Evolutionary conservation across 192 early-diverging fungal species (phyloP).

Genomic region (Mortierella claussenii): DNA sequence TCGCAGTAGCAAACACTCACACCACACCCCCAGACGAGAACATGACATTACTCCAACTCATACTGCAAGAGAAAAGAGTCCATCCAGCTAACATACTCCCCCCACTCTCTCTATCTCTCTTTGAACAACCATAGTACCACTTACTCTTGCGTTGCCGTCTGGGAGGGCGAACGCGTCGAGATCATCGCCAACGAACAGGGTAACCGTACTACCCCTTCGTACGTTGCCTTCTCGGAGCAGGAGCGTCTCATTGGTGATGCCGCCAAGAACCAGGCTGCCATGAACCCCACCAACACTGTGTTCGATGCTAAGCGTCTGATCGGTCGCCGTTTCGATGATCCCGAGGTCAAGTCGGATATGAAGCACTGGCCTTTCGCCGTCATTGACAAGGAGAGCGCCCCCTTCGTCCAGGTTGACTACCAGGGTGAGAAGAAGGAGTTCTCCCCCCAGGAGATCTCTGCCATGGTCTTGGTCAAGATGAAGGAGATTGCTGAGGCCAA

Average conservation of each 20-base stretch:
- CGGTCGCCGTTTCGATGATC: slow-evolving; percentile 88
- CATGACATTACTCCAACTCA: too few species aligned
- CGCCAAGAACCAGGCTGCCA: slow-evolving; percentile 91
- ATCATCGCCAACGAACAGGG: slow-evolving; percentile 91
- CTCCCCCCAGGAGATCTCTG: slow-evolving; percentile 93
- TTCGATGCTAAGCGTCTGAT: slow-evolving; percentile 94
- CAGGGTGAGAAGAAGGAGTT: slow-evolving; percentile 89
- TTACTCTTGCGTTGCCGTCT: slow-evolving; percentile 60
- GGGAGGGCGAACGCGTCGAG: slow-evolving; percentile 59
- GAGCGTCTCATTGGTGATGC: slow-evolving; percentile 90
- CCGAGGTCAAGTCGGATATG: slow-evolving; percentile 91
- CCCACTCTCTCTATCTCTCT: neutral
- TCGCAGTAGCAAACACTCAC: too few species aligned
- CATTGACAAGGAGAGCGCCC: slow-evolving; percentile 82
- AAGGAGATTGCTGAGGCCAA: slow-evolving; percentile 92
- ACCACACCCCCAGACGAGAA: too few species aligned
- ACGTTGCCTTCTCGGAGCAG: slow-evolving; percentile 82
- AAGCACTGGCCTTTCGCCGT: slow-evolving; percentile 96
- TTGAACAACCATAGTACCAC: slow-evolving; percentile 28
- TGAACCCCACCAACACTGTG: slow-evolving; percentile 93
- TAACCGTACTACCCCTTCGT: slow-evolving; percentile 90
- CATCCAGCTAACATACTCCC: too few species aligned
- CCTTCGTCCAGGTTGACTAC: slow-evolving; percentile 80
- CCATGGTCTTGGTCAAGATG: slow-evolving; percentile 94
- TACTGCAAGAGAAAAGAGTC: too few species aligned